phyloP scores from a whole-genome alignment of 257 asterid genomes.

The Solanum sitiens region DNA sequence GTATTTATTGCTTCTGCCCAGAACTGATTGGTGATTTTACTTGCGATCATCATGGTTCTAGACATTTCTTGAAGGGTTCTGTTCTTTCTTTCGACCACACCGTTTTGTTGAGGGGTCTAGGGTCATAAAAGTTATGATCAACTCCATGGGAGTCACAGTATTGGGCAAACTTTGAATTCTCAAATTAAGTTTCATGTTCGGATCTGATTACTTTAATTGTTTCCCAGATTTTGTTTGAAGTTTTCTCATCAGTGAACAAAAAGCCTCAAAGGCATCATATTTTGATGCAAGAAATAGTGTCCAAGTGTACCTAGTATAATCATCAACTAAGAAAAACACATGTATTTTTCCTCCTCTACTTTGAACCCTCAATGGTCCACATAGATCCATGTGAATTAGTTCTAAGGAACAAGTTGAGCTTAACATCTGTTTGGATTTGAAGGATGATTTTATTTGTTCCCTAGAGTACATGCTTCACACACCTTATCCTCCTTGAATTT shows the following conservation, averaged over 20 bases:
- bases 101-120: background rate
- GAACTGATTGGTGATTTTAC: background rate
- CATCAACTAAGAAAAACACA: background rate
- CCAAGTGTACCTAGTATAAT: background rate
- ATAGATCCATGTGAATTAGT: background rate
- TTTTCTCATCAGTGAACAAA: background rate
- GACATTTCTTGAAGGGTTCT: background rate
- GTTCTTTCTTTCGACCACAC: background rate
- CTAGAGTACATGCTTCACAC: background rate
- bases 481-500: background rate
- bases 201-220: background rate
- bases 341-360: background rate
- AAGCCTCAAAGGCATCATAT: background rate
- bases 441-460: background rate
- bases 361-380: background rate
- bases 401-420: background rate
- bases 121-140: background rate
- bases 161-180: background rate
- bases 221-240: too few species aligned
- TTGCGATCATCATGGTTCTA: background rate
- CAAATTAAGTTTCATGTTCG: background rate
- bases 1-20: background rate
- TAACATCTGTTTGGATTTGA: too few species aligned
- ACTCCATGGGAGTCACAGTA: background rate
- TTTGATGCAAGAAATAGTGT: background rate